These are phyloP conservation scores for Trichoderma sp. DNA, from an alignment of 2,329 filamentous ascomycete genomes.

Conservation along the genomic window DNA sequence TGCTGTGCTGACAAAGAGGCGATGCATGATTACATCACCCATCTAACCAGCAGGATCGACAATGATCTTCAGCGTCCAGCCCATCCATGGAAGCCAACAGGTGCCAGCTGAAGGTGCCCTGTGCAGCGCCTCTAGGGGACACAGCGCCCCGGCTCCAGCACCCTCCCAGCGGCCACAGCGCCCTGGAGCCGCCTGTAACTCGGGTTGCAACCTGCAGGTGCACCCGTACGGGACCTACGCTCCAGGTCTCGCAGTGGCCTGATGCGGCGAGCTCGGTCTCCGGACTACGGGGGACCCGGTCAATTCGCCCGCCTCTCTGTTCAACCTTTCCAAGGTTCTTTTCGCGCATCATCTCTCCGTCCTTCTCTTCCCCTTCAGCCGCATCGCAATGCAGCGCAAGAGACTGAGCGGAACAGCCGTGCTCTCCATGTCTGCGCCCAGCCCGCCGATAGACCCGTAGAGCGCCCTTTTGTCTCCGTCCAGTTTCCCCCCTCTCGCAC, in stretches of 20 bases:
- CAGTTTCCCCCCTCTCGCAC: neutral
- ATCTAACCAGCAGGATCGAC: neutral
- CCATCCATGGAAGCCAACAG: neutral
- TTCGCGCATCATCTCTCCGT: neutral
- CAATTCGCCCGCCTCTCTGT: slow-evolving; percentile 4
- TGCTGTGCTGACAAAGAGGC: slow-evolving; percentile 14
- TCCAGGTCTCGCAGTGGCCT: slow-evolving; percentile 10
- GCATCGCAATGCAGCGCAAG: slow-evolving; percentile 11
- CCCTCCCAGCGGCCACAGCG: slow-evolving; percentile 2
- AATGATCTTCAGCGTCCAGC: neutral
- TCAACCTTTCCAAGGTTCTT: slow-evolving; percentile 3
- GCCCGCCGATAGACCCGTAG: slow-evolving; percentile 6
- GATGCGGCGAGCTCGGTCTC: slow-evolving; percentile 27
- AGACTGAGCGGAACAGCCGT: neutral
- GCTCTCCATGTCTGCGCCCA: slow-evolving; percentile 14
- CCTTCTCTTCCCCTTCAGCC: neutral
- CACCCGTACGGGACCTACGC: neutral
- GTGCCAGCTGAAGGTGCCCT: too few relatives aligned
- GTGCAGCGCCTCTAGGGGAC: neutral
- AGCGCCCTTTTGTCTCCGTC: neutral
- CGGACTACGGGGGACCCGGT: slow-evolving; percentile 22
- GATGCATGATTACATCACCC: slow-evolving; percentile 19
- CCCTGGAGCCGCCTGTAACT: neutral
- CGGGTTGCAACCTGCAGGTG: too few relatives aligned
- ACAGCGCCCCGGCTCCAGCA: neutral